phyloP scores from a whole-genome alignment of 768 basidiomycete species.

The Naematelia encephala region DNA sequence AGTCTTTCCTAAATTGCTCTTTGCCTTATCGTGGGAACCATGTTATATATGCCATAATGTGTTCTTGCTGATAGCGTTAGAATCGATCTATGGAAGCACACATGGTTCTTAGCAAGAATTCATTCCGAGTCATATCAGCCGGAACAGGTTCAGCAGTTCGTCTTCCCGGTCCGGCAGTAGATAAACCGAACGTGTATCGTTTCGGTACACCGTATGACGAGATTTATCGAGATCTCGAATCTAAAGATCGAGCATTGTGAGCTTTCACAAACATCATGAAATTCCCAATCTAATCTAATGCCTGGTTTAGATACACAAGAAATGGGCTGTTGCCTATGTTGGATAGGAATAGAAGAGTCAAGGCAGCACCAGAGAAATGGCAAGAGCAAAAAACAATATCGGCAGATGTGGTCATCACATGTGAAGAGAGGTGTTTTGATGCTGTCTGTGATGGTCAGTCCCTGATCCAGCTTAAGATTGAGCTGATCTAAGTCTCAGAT shows the following conservation, averaged over 20 bases:
- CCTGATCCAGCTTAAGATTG: background rate
- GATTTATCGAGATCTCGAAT: conserved; percentile 83
- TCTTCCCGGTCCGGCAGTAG: conserved; percentile 89
- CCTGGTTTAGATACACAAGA: conserved; percentile 67
- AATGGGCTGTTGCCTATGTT: conserved; percentile 95
- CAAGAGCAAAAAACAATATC: conserved; percentile 75
- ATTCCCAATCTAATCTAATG: background rate
- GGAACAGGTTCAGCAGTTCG: conserved; percentile 97
- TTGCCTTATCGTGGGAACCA: no score
- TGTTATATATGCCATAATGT: conserved; percentile 1
- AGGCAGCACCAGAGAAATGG: conserved; percentile 92
- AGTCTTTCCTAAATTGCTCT: no score
- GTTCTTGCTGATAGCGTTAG: conserved; percentile 52
- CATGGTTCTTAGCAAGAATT: conserved; percentile 84
- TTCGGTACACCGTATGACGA: conserved; percentile 97
- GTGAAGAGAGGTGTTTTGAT: conserved; percentile 98
- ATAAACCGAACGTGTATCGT: conserved; percentile 93
- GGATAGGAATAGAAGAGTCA: conserved; percentile 88
- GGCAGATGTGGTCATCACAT: conserved; percentile 97
- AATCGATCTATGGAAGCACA: conserved; percentile 99
- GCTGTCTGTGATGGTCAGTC: conserved; percentile 91
- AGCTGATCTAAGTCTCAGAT: conserved; percentile 54
- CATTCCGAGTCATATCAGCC: conserved; percentile 84
- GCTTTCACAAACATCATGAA: conserved; percentile 42
- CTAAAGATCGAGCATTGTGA: conserved; percentile 79